Percentiles rank a stretch among this genome's conserved stretches.
Evolutionary conservation across 305 asterid species (phyloP).

Genomic region (Plantago coronopus): DNA sequence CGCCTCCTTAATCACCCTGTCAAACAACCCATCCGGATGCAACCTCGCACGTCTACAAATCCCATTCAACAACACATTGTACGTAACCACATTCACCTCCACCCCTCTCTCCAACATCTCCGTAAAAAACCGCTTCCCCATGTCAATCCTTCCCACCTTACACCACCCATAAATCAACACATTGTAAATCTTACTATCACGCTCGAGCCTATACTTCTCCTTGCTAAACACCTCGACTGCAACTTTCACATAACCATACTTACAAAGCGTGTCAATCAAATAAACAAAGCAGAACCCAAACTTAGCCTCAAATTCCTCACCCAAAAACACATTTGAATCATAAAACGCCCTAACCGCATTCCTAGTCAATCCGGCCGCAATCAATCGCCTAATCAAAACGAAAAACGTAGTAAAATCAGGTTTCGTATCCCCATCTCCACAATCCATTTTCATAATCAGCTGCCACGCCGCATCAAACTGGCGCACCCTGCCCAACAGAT

Average conservation of each 20-base stretch:
- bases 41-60: conserved; percentile 75
- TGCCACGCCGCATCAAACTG: conserved; percentile 90
- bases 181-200: conserved; percentile 57
- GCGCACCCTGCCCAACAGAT: conserved; percentile 64
- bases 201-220: conserved; percentile 57
- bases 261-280: conserved; percentile 82
- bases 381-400: conserved; percentile 55
- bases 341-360: conserved; percentile 73
- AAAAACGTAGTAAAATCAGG: conserved; percentile 76
- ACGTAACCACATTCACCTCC: conserved; percentile 64
- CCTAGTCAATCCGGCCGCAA: conserved; percentile 70
- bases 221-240: conserved; percentile 73
- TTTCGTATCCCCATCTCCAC: conserved; percentile 22
- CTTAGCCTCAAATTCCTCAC: conserved; percentile 31
- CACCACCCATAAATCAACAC: conserved; percentile 84
- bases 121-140: conserved; percentile 56
- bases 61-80: conserved; percentile 76
- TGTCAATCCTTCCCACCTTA: conserved; percentile 58
- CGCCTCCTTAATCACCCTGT: conserved; percentile 65
- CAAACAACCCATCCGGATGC: conserved; percentile 73
- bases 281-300: conserved; percentile 45
- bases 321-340: conserved; percentile 62
- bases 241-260: conserved; percentile 71
- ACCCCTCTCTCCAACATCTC: conserved; percentile 77
- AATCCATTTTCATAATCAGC: conserved; percentile 61